Evolutionary conservation across 805 yeast species (phyloP).

Genomic region (Starmerella apicola): DNA sequence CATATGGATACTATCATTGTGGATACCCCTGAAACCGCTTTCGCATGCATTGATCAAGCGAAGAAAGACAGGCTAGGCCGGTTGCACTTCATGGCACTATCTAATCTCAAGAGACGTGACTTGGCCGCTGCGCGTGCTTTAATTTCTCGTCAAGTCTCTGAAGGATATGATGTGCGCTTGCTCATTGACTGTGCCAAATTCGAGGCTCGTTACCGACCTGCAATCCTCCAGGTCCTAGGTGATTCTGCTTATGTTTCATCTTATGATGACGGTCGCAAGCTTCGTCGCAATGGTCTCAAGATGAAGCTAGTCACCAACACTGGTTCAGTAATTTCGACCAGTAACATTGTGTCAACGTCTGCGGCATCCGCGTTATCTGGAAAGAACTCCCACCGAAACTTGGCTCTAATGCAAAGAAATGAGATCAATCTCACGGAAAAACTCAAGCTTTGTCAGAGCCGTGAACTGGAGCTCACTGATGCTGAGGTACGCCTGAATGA

Average conservation of each 20-base stretch:
- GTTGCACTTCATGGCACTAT: conserved; percentile 81
- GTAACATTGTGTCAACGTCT: conserved; percentile 88
- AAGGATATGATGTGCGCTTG: conserved; percentile 44
- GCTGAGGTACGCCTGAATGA: conserved; percentile 13
- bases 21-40: conserved; percentile 54
- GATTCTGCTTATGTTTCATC: conserved; percentile 67
- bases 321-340: conserved; percentile 72
- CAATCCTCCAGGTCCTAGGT: conserved; percentile 69
- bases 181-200: conserved; percentile 59
- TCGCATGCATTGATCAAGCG: conserved; percentile 62
- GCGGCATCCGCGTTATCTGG: background rate
- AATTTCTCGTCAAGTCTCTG: conserved; percentile 25
- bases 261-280: conserved; percentile 50
- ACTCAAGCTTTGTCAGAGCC: conserved; percentile 23
- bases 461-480: conserved; percentile 32
- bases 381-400: conserved; percentile 10
- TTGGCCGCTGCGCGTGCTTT: conserved; percentile 23
- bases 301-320: conserved; percentile 68
- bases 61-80: conserved; percentile 77
- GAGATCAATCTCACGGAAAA: conserved; percentile 14
- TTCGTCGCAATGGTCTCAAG: conserved; percentile 56
- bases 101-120: conserved; percentile 50
- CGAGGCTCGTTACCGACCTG: conserved; percentile 57
- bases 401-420: conserved; percentile 16
- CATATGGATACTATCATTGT: conserved; percentile 77